Evolutionary conservation across 805 yeast genomes (phyloP).

Genomic region (Candida gorgasii): DNA sequence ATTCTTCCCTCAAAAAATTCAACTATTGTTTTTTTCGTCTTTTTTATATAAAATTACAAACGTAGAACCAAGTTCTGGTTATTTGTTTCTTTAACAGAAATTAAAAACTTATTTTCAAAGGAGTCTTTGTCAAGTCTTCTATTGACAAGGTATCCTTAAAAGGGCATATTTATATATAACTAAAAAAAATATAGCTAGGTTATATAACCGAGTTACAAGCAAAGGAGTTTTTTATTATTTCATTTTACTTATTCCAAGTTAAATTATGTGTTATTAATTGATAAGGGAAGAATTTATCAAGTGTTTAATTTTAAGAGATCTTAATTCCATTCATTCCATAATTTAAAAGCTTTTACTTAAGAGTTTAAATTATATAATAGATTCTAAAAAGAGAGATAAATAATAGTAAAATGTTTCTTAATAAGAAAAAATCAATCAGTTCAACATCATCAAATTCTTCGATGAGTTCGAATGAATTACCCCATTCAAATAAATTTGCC

Average conservation of each 20-base stretch:
- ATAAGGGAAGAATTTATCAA: background rate
- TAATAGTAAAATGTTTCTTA: conserved; percentile 16
- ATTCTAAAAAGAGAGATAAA: conserved; percentile 11
- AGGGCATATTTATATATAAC: background rate
- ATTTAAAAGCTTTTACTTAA: background rate
- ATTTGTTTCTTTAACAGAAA: conserved; percentile 7
- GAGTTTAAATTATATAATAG: conserved; percentile 1
- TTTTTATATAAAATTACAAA: conserved; percentile 3
- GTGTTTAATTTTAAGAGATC: conserved; percentile 4
- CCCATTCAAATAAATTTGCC: conserved; percentile 24
- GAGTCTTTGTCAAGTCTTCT: conserved; percentile 6
- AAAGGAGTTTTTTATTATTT: background rate
- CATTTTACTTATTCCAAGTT: conserved; percentile 2
- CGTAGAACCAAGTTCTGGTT: conserved; percentile 1
- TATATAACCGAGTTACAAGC: background rate
- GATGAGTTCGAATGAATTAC: conserved; percentile 11
- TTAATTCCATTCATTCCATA: conserved; percentile 8
- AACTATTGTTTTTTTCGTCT: conserved; percentile 6
- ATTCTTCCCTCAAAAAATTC: conserved; percentile 1
- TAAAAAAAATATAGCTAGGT: background rate
- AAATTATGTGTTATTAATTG: conserved; percentile 9
- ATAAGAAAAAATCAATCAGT: conserved; percentile 26
- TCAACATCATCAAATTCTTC: conserved; percentile 22
- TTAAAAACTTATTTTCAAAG: conserved; percentile 5
- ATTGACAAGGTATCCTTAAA: background rate